These are phyloP conservation scores for Geum urbanum DNA, from an alignment of 306 rosid genomes.

Conservation along the genomic window DNA sequence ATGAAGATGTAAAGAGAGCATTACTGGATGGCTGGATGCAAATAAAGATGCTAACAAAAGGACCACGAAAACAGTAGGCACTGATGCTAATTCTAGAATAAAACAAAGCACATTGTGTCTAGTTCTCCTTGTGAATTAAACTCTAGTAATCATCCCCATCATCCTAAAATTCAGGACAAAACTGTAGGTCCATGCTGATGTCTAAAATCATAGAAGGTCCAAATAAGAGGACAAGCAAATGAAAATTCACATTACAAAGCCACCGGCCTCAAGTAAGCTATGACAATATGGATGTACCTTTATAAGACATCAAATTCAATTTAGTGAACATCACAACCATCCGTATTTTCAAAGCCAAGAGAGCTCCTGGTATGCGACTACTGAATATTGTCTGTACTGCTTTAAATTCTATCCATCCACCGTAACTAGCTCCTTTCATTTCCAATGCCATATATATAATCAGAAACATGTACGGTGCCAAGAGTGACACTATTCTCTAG, in stretches of 20 bases:
- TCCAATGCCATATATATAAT: not conserved
- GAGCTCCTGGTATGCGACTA: not conserved
- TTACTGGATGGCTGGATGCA: too few species aligned
- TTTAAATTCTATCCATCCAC: not conserved
- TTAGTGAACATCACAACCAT: conserved; percentile 8
- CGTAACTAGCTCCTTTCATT: not conserved
- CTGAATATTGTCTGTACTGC: not conserved
- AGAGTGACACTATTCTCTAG: not conserved
- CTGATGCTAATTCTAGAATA: too few species aligned
- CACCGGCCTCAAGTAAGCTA: not conserved
- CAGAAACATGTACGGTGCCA: not conserved
- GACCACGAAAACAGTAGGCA: too few species aligned
- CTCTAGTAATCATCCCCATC: not conserved
- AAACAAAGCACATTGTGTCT: not conserved
- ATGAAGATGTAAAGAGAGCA: too few species aligned
- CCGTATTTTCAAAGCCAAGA: conserved; percentile 4
- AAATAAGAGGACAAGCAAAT: not conserved
- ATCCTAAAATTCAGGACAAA: not conserved
- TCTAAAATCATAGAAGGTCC: not conserved
- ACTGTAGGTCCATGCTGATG: not conserved
- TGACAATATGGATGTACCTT: conserved; percentile 6
- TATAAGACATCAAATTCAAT: not conserved
- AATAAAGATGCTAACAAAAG: too few species aligned
- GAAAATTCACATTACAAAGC: not conserved
- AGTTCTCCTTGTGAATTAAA: not conserved